Percentiles rank a stretch among this genome's conserved stretches.
These are phyloP conservation scores for Pyrenochaeta sp. DNA, from an alignment of 2,329 filamentous ascomycete genomes.

Conservation along the genomic window DNA sequence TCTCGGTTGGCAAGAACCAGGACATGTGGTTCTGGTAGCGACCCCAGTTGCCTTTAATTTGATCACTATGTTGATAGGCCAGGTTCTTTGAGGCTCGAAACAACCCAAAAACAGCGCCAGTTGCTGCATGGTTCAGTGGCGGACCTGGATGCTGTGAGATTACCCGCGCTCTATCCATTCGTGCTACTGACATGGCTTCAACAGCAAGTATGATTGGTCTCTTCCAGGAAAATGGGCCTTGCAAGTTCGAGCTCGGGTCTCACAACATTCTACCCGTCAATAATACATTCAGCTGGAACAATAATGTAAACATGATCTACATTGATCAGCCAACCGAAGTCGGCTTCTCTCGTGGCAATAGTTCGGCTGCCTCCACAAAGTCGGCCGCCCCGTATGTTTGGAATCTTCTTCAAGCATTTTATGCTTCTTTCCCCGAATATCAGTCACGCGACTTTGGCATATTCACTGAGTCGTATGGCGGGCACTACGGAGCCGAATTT, in stretches of 20 bases:
- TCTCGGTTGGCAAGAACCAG: conserved; percentile 59
- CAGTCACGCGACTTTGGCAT: conserved; percentile 61
- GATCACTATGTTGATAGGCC: conserved; percentile 17
- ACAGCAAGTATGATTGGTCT: conserved; percentile 61
- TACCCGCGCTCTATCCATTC: background rate
- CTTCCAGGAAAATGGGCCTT: conserved; percentile 62
- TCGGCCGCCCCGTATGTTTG: conserved; percentile 65
- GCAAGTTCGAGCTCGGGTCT: conserved; percentile 49
- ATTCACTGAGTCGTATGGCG: conserved; percentile 64
- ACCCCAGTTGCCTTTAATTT: background rate
- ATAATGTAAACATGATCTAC: conserved; percentile 61
- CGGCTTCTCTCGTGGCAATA: conserved; percentile 68
- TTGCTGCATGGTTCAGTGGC: conserved; percentile 65
- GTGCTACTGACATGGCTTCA: background rate
- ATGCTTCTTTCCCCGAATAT: conserved; percentile 62
- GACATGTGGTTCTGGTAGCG: conserved; percentile 40
- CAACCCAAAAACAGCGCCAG: conserved; percentile 59
- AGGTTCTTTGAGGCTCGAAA: conserved; percentile 63
- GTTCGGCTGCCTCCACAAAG: conserved; percentile 60
- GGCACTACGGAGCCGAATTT: conserved; percentile 65
- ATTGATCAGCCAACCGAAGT: conserved; percentile 72
- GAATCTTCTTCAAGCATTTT: conserved; percentile 67
- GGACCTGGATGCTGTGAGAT: conserved; percentile 30
- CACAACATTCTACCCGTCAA: conserved; percentile 25
- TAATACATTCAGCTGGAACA: conserved; percentile 41